These are phyloP conservation scores for Gomphus bonarii DNA, from an alignment of 1,284 basidiomycete genomes.

Conservation along the genomic window DNA sequence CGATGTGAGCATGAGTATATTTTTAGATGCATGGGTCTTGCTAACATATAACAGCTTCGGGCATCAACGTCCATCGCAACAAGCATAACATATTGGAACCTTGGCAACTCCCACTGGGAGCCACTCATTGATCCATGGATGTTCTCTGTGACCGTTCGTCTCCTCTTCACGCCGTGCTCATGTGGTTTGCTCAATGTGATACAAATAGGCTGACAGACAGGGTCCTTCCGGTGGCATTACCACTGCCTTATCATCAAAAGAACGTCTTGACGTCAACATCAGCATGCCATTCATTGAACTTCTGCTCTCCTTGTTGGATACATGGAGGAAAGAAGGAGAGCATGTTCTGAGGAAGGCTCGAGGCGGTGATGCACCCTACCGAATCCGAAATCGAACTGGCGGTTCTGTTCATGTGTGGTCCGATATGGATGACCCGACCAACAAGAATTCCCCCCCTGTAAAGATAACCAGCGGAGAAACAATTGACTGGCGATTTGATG, in stretches of 20 bases:
- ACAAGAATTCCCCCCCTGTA: slow-evolving; percentile 36
- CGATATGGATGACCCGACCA: slow-evolving; percentile 48
- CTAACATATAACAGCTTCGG: slow-evolving; percentile 46
- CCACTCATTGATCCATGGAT: slow-evolving; percentile 99
- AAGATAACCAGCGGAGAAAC: slow-evolving; percentile 66
- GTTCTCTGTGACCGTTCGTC: slow-evolving; percentile 65
- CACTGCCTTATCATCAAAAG: slow-evolving; percentile 64
- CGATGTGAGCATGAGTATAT: slow-evolving; percentile 42
- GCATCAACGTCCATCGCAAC: slow-evolving; percentile 73
- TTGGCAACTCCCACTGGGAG: slow-evolving; percentile 98
- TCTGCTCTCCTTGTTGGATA: slow-evolving; percentile 62
- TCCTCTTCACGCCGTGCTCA: neutral
- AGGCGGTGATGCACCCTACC: slow-evolving; percentile 89
- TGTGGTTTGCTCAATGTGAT: neutral
- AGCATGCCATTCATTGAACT: slow-evolving; percentile 90
- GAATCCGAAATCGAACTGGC: slow-evolving; percentile 87
- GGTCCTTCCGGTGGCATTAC: slow-evolving; percentile 43
- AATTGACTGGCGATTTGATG: slow-evolving; percentile 95
- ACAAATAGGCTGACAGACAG: slow-evolving; percentile 41
- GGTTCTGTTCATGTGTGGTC: slow-evolving; percentile 76
- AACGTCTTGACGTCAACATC: slow-evolving; percentile 86
- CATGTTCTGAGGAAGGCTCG: slow-evolving; percentile 62
- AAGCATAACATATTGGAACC: slow-evolving; percentile 93
- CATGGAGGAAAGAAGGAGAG: slow-evolving; percentile 69
- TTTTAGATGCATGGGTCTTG: neutral